Evolutionary conservation across 495 filamentous ascomycete genomes (phyloP).

Genomic region (Rostrohypoxylon terebratum): DNA sequence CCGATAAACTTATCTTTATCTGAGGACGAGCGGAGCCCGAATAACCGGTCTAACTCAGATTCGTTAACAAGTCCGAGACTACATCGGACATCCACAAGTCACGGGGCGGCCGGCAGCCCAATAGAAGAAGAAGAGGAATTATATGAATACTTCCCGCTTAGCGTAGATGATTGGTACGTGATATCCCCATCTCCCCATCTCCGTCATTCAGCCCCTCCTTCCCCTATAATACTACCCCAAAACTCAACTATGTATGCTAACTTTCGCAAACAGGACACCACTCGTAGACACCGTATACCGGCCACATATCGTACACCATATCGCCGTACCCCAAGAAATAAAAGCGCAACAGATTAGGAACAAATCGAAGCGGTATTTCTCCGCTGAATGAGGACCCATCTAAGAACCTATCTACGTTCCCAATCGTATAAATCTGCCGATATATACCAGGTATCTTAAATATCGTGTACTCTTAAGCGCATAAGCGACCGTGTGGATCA

Average conservation of each 20-base stretch:
- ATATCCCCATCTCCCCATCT: background rate
- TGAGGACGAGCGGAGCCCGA: constrained; percentile 75
- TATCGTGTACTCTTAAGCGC: background rate
- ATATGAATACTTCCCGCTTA: constrained; percentile 93
- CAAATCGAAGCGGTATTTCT: constrained; percentile 85
- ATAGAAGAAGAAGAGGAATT: constrained; percentile 81
- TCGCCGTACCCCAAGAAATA: constrained; percentile 77
- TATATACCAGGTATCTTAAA: background rate
- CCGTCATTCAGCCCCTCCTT: background rate
- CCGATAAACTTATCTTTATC: constrained; percentile 81
- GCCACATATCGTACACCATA: constrained; percentile 94
- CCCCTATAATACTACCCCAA: background rate
- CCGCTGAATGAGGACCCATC: constrained; percentile 63
- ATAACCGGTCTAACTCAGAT: constrained; percentile 54
- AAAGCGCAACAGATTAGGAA: constrained; percentile 76
- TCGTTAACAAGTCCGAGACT: constrained; percentile 56
- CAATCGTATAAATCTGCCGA: background rate
- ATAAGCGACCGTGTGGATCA: background rate
- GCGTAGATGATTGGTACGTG: constrained; percentile 81
- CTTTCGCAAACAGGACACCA: constrained; percentile 66
- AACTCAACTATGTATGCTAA: background rate
- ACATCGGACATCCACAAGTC: constrained; percentile 51
- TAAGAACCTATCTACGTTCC: background rate
- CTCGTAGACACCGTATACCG: constrained; percentile 92
- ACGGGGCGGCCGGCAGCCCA: constrained; percentile 59